Evolutionary conservation across 192 early-diverging fungal genomes (phyloP).

Genomic region (Chytriomyces confervae): DNA sequence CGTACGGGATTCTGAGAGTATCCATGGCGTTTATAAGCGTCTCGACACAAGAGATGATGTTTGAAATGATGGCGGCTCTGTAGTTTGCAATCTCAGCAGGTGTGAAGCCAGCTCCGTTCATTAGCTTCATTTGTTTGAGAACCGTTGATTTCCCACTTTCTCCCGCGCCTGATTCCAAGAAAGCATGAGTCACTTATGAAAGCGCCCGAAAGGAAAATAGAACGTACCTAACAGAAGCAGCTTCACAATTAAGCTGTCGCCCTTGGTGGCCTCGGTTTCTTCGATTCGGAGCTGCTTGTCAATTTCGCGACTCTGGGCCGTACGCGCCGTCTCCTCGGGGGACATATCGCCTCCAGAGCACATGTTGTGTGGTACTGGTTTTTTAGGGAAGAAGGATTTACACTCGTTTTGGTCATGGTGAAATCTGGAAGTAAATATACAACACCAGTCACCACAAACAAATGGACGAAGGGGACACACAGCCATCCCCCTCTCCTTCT

Average conservation of each 20-base stretch:
- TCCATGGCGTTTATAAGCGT: slow-evolving; percentile 41
- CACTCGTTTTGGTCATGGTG: no score
- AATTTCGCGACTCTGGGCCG: neutral
- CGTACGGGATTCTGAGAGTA: slow-evolving; percentile 32
- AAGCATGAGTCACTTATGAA: neutral
- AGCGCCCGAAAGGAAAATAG: neutral
- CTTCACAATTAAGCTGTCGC: slow-evolving; percentile 26
- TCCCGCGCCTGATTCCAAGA: slow-evolving; percentile 38
- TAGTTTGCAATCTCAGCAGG: slow-evolving; percentile 35
- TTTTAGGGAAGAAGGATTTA: no score
- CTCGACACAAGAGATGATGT: slow-evolving; percentile 32
- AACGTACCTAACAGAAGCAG: slow-evolving; percentile 40
- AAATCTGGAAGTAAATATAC: neutral
- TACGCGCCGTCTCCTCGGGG: neutral
- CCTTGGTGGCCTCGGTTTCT: neutral
- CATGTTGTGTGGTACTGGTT: neutral
- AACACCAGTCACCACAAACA: neutral
- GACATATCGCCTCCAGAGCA: neutral
- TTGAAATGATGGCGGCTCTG: slow-evolving; percentile 36
- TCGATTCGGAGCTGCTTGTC: neutral
- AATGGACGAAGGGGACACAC: slow-evolving; percentile 29
- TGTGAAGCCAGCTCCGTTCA: slow-evolving; percentile 42
- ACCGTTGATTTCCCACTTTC: slow-evolving; percentile 53
- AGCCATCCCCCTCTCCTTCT: neutral
- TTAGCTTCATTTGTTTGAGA: slow-evolving; percentile 49